Evolutionary conservation across 305 asterid species (phyloP).

Genomic region (Ilex paraguariensis): DNA sequence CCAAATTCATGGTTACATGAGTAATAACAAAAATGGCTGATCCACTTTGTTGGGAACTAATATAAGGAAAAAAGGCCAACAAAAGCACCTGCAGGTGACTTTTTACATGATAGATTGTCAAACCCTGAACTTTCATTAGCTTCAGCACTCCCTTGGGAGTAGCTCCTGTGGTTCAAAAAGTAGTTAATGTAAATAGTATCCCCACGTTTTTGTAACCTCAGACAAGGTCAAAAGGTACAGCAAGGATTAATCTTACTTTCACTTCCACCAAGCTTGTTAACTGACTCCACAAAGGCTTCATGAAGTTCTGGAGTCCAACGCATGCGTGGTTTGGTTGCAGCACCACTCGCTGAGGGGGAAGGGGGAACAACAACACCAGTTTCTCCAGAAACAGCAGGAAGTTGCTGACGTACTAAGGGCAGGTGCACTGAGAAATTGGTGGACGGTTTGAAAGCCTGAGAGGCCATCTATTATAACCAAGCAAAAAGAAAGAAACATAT

Average conservation of each 20-base stretch:
- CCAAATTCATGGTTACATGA: constrained; percentile 15
- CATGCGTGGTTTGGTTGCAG: constrained; percentile 81
- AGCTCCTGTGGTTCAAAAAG: constrained; percentile 53
- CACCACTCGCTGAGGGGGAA: constrained; percentile 57
- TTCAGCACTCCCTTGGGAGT: constrained; percentile 95
- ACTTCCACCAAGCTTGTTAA: constrained; percentile 94
- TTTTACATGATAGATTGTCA: constrained; percentile 94
- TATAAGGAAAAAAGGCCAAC: constrained; percentile 5
- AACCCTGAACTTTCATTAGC: constrained; percentile 77
- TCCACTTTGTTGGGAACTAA: constrained; percentile 22
- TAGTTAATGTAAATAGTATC: constrained; percentile 9
- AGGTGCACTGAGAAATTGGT: constrained; percentile 40
- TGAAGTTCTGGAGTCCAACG: constrained; percentile 99
- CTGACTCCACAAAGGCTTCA: constrained; percentile 92
- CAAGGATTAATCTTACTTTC: constrained; percentile 50
- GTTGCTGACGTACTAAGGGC: constrained; percentile 40
- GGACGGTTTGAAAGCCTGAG: constrained; percentile 40
- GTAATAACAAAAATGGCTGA: constrained; percentile 21
- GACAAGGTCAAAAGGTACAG: constrained; percentile 15
- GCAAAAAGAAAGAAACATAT: constrained; percentile 5
- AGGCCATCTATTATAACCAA: constrained; percentile 26
- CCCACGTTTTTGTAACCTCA: constrained; percentile 3
- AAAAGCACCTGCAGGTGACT: constrained; percentile 86
- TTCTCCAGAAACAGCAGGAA: constrained; percentile 57
- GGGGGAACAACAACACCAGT: constrained; percentile 31